phyloP scores from a whole-genome alignment of 202 grass and related monocot species.

The Hordeum pubiflorum region DNA sequence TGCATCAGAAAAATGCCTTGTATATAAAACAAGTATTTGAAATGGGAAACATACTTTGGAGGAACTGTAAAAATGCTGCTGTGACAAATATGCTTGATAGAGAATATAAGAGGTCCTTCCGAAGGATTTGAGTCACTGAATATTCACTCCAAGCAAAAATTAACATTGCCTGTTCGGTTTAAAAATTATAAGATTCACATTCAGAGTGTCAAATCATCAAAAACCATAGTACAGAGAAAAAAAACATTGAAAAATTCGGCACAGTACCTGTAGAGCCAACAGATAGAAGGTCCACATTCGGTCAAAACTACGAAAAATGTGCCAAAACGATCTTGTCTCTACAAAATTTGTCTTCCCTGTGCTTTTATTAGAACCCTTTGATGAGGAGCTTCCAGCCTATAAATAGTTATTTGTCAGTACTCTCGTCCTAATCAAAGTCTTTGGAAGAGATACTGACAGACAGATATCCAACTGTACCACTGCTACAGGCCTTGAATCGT shows the following conservation, averaged over 20 bases:
- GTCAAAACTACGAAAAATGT: conserved; percentile 95
- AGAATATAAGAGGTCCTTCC: conserved; percentile 66
- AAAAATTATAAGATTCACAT: conserved; percentile 7
- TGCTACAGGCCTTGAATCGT: conserved; percentile 36
- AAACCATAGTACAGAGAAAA: conserved; percentile 11
- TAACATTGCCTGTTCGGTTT: conserved; percentile 43
- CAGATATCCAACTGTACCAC: conserved; percentile 34
- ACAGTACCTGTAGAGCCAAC: conserved; percentile 72
- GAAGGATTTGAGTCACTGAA: conserved; percentile 52
- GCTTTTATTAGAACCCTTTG: conserved; percentile 51
- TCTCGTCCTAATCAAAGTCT: neutral
- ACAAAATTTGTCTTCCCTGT: conserved; percentile 93
- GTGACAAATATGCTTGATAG: conserved; percentile 91
- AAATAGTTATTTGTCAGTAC: conserved; percentile 24
- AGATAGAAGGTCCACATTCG: conserved; percentile 96
- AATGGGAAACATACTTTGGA: conserved; percentile 62
- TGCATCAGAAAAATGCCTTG: neutral
- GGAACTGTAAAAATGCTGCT: conserved; percentile 72
- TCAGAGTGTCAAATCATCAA: conserved; percentile 23
- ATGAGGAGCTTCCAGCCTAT: conserved; percentile 42
- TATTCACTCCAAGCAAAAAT: conserved; percentile 59
- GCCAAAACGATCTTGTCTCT: conserved; percentile 93
- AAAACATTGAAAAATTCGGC: conserved; percentile 9
- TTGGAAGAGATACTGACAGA: conserved; percentile 25
- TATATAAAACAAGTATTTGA: neutral